These are phyloP conservation scores for Aspergillus floridensis DNA, from an alignment of 2,329 filamentous ascomycete species.

Conservation along the genomic window DNA sequence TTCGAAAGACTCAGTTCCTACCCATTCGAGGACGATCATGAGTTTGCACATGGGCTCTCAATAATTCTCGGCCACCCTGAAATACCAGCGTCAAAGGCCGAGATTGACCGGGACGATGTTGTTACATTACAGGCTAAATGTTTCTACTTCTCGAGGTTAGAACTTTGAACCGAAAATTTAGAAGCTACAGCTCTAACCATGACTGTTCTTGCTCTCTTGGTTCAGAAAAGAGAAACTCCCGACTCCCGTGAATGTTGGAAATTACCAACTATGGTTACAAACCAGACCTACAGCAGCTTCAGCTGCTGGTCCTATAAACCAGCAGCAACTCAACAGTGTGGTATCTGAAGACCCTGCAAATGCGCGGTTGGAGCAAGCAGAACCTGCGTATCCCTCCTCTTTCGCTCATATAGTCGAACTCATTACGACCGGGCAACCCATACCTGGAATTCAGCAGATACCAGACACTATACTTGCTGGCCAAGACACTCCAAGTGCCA, in stretches of 20 bases:
- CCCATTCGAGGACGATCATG: constrained; percentile 40
- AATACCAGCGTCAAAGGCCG: constrained; percentile 37
- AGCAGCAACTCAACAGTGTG: constrained; percentile 5
- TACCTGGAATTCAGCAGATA: constrained; percentile 85
- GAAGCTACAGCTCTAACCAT: not conserved
- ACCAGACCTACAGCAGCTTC: constrained; percentile 12
- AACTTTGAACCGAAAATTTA: not conserved
- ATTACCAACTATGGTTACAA: constrained; percentile 64
- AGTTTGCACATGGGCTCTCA: constrained; percentile 49
- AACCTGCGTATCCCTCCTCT: constrained; percentile 70
- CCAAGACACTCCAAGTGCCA: constrained; percentile 59
- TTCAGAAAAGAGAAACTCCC: constrained; percentile 38
- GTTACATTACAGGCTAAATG: constrained; percentile 48
- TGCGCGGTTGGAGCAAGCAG: constrained; percentile 30
- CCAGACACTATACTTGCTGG: constrained; percentile 74
- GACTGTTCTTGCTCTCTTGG: not conserved
- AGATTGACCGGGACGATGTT: constrained; percentile 40
- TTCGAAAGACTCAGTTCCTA: constrained; percentile 40
- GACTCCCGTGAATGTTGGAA: constrained; percentile 59
- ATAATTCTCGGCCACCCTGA: constrained; percentile 45
- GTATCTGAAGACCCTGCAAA: constrained; percentile 7
- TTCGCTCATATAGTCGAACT: constrained; percentile 85
- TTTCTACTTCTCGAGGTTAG: constrained; percentile 48
- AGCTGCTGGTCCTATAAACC: constrained; percentile 8
- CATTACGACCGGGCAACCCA: constrained; percentile 75